These are phyloP conservation scores for Colletotrichum echinochloae DNA, from an alignment of 2,329 filamentous ascomycete species.

Conservation along the genomic window DNA sequence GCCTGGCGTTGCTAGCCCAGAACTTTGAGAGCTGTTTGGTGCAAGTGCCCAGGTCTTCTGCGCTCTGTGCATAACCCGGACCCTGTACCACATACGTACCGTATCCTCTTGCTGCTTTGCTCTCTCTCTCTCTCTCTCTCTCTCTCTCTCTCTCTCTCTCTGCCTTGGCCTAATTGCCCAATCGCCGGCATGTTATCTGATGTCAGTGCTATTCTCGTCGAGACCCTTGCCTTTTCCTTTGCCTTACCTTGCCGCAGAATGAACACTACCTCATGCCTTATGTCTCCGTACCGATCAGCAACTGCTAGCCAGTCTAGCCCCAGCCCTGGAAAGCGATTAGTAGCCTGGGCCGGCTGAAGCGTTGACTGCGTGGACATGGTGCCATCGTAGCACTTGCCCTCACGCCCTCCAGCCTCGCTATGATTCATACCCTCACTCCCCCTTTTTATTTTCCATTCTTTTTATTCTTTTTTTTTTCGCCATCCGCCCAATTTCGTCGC, in stretches of 20 bases:
- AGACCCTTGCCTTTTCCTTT: constrained; percentile 5
- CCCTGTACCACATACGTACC: not conserved
- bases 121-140: too few relatives aligned
- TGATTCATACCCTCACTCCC: constrained; percentile 27
- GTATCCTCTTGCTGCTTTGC: not conserved
- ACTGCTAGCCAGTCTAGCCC: constrained; percentile 13
- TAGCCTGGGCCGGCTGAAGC: constrained; percentile 32
- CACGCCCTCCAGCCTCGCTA: constrained; percentile 33
- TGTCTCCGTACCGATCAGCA: constrained; percentile 9
- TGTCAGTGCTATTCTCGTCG: constrained; percentile 31
- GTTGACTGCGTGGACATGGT: constrained; percentile 37
- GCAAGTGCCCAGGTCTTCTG: constrained; percentile 8
- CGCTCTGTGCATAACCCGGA: constrained; percentile 4
- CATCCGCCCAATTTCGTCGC: constrained; percentile 11
- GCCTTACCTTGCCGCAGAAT: constrained; percentile 16
- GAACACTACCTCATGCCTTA: constrained; percentile 2
- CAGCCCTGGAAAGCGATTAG: constrained; percentile 23
- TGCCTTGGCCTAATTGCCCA: constrained; percentile 34
- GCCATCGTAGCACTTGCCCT: constrained; percentile 30
- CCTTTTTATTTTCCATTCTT: constrained; percentile 13
- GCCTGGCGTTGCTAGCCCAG: constrained; percentile 31
- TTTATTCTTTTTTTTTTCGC: not conserved
- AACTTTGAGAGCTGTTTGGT: constrained; percentile 2
- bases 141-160: too few relatives aligned
- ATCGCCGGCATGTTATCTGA: constrained; percentile 30